phyloP scores from a whole-genome alignment of 176 grass and related monocot species.

The Oryza longistaminata region DNA sequence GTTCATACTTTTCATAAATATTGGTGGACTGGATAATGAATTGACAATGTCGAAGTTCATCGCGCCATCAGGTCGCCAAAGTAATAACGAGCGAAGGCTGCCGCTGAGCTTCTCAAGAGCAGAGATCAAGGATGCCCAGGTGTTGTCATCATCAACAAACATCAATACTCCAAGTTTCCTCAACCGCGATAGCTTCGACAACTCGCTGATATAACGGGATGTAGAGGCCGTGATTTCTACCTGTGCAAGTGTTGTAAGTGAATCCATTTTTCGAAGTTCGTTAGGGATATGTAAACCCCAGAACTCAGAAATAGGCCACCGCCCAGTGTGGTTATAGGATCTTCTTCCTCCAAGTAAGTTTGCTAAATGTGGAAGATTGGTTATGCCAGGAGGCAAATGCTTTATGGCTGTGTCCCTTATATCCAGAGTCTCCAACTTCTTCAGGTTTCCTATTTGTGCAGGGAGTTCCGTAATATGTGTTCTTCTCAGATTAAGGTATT shows the following conservation, averaged over 20 bases:
- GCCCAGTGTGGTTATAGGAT: slow-evolving; percentile 28
- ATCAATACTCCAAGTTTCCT: slow-evolving; percentile 48
- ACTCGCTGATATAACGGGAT: not conserved
- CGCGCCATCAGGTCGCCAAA: slow-evolving; percentile 34
- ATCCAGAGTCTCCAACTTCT: slow-evolving; percentile 38
- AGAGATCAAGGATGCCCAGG: slow-evolving; percentile 34
- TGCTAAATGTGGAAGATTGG: slow-evolving; percentile 15
- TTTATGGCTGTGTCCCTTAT: slow-evolving; percentile 34
- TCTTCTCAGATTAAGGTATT: slow-evolving; percentile 43
- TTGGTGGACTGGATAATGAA: slow-evolving; percentile 38
- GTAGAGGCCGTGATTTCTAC: slow-evolving; percentile 27
- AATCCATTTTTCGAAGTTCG: slow-evolving; percentile 27
- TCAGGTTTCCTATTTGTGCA: slow-evolving; percentile 17
- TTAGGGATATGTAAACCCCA: slow-evolving; percentile 42
- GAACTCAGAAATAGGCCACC: slow-evolving; percentile 11
- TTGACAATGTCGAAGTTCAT: slow-evolving; percentile 37
- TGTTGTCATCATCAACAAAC: slow-evolving; percentile 46
- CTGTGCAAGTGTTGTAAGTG: slow-evolving; percentile 39
- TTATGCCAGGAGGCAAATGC: slow-evolving; percentile 37
- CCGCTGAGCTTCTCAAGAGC: slow-evolving; percentile 12
- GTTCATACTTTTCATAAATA: slow-evolving; percentile 35
- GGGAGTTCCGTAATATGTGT: slow-evolving; percentile 35
- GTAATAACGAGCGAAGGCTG: slow-evolving; percentile 17
- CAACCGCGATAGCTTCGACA: slow-evolving; percentile 33
- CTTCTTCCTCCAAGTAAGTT: slow-evolving; percentile 46